Conservation (phyloP, 148 eudicot genomes). For the Silene latifolia region DNA sequence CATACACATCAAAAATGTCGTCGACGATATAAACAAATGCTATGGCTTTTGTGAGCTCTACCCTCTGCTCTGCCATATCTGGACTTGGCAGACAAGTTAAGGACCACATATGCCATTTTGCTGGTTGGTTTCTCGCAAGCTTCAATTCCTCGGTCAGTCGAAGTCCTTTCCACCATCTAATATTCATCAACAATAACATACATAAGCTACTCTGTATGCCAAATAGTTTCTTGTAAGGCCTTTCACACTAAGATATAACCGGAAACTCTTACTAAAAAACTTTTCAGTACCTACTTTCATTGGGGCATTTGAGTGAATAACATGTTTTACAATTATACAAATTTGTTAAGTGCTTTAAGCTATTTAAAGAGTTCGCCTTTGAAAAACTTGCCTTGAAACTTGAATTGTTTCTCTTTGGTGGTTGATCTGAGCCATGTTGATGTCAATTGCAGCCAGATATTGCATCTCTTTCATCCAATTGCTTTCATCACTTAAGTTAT, state of each 20-base stretch:
- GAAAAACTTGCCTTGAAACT: slow-evolving; percentile 39
- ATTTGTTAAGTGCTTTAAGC: too few relatives aligned
- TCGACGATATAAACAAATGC: slow-evolving; percentile 60
- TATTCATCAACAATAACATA: background rate
- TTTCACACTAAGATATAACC: too few relatives aligned
- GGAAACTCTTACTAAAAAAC: too few relatives aligned
- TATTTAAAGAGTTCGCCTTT: background rate
- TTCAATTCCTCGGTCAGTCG: slow-evolving; percentile 40
- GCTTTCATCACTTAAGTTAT: background rate
- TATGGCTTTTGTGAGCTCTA: slow-evolving; percentile 53
- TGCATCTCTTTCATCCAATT: slow-evolving; percentile 22
- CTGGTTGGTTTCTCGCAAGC: slow-evolving; percentile 51
- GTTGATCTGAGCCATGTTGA: slow-evolving; percentile 12
- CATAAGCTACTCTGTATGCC: background rate
- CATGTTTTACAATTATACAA: background rate
- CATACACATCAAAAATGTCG: slow-evolving; percentile 64
- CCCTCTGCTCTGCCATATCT: slow-evolving; percentile 33
- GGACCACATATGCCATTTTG: slow-evolving; percentile 79
- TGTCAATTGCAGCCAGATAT: slow-evolving; percentile 30
- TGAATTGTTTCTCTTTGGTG: slow-evolving; percentile 37
- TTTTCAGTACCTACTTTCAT: too few relatives aligned
- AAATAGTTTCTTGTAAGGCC: too few relatives aligned
- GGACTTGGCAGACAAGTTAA: slow-evolving; percentile 43
- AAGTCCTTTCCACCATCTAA: slow-evolving; percentile 64
- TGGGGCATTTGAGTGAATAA: too few relatives aligned